phyloP scores from a whole-genome alignment of 306 rosid genomes.

The Lablab purpureus region DNA sequence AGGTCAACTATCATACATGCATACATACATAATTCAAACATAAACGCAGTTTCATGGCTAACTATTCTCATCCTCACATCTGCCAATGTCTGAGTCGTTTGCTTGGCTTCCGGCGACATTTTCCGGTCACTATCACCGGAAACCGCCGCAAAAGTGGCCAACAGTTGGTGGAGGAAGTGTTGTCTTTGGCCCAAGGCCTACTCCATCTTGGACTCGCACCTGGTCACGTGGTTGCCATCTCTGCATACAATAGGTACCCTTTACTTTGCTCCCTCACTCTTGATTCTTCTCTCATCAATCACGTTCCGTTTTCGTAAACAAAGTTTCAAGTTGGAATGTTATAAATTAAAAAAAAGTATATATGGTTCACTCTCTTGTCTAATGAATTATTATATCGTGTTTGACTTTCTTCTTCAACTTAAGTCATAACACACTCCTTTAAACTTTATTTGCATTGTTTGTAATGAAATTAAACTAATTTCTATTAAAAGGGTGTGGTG shows the following conservation, averaged over 20 bases:
- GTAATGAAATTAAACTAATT: not conserved
- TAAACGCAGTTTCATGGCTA: constrained; percentile 46
- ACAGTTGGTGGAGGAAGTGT: constrained; percentile 65
- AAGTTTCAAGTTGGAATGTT: too few relatives aligned
- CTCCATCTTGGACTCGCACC: constrained; percentile 61
- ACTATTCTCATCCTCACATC: constrained; percentile 62
- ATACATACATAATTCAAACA: not conserved
- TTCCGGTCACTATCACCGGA: constrained; percentile 57
- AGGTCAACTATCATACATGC: not conserved
- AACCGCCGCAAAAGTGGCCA: constrained; percentile 59
- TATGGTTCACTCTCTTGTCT: too few relatives aligned
- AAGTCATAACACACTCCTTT: not conserved
- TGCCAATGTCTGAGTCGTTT: constrained; percentile 78
- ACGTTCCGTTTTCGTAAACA: too few relatives aligned
- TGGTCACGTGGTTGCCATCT: constrained; percentile 78
- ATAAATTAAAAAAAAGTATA: too few relatives aligned
- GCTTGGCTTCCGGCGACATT: constrained; percentile 49
- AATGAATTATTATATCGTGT: too few relatives aligned
- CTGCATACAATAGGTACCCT: constrained; percentile 76
- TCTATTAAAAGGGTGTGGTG: not conserved
- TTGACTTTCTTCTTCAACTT: not conserved
- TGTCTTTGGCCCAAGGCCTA: constrained; percentile 66
- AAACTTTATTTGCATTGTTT: not conserved
- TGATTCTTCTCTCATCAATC: not conserved
- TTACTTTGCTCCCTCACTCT: not conserved